Base-by-base conservation (phyloP, 306 rosid genomes). In the Dalbergia cultrata region DNA sequence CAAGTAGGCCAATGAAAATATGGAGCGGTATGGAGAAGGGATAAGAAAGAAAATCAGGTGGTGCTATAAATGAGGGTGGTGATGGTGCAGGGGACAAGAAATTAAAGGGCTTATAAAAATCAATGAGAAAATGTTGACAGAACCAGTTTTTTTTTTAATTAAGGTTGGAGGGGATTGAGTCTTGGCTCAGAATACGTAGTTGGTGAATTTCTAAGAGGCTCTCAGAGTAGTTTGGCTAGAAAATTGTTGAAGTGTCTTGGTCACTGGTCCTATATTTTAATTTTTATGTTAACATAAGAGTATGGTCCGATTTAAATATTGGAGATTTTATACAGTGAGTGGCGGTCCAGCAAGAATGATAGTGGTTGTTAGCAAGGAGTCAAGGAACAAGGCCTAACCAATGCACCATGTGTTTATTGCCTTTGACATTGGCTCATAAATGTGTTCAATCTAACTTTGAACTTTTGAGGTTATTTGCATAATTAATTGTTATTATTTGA, bases 171-270 rank as follows among this genome's bases (percentile, higher is more conserved):
- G 81, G 76, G 81, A 72, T 66, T 60, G 73, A 63, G 88, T 65
- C 59, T 80, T 71, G 41, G 85, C 56, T 78, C 19, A 83, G 85
- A 78, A 77, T 70, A 86, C 88, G 82, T 75, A 80, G 87, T 84
- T 77, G 92, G 89, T 84, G 86, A 73, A 63, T 78, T 82, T 86
- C 78, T 79, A 76, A 65, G 75, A 75, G 84, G 53, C 80, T 70
- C 82, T 74, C 67, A 83, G 76, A 78, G 69, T 5, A 72, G 75
- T 82, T 83, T 63, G 88, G 91, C 75, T 79, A 82, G 83, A 90
- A 84, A 86, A 85, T 86, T 75, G 88, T 69, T 77, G 53, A 37
- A 80, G 81, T 82, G 88, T 84, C 90, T 89, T 77, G 83, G 67
- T 84, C 76, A 71, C 75, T 80, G 92, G 44, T 72, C 69, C 57